Base-by-base conservation (phyloP, 2,329 filamentous ascomycete genomes). In the Alternaria triticina region DNA sequence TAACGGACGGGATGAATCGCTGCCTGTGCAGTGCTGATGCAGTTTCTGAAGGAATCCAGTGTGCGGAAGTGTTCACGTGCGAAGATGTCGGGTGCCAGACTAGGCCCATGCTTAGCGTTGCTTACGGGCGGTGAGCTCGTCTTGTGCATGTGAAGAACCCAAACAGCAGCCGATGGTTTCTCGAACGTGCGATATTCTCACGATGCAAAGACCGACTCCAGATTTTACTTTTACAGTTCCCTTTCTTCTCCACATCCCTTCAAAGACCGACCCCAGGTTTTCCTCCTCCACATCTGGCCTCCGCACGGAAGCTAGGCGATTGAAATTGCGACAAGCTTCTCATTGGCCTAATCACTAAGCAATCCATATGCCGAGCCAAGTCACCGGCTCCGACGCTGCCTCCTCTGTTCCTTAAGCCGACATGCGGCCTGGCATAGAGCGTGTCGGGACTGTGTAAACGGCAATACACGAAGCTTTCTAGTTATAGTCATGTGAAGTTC, bases 241-340 rank as follows among this genome's bases (percentile, higher is more conserved):
- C 30, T 25, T 20, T 49, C 13, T 17, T 61, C 57, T 57, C 59
- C 62, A 57, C 54, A 36, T 12, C 5, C 20, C 27, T 46, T 66
- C 70, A 73, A 62, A 71, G 45, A 57, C 70, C 70, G 70, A 71
- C 68, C 66, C 70, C 68, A 60, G 69, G 57, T 64, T 62, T 61
- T 40, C 13, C 25, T 22, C 28, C 66, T 57, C 61, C 59, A 54
- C 61, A 54, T 40, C 57, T 8, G 11, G 44, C 27, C 30, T 57
- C 58, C 33, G 52, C 45, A 57, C 23, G 33, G 23, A 36, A 52
- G 28, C 49, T 52, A 52, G 49, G 49, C 30, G 49, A 52, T 25
- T 52, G 49, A 22, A 52, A 52, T 25, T 25, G 49, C 30, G 20
- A 52, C 20, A 25, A 36, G 49, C 49, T 40, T 52, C 49, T 52